phyloP scores from a whole-genome alignment of 768 basidiomycete genomes.

The Mycena indigotica region DNA sequence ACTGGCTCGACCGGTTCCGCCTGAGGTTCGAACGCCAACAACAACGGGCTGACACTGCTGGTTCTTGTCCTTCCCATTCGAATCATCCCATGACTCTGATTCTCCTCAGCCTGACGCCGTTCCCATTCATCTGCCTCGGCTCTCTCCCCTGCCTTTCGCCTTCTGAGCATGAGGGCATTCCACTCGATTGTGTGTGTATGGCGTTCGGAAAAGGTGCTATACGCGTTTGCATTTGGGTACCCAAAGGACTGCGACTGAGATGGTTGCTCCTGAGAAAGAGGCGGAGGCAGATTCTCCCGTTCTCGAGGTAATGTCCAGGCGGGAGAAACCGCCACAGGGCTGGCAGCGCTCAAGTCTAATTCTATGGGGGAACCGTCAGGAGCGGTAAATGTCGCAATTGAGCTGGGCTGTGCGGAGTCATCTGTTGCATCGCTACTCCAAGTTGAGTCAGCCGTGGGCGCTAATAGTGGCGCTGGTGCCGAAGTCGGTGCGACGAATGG shows the following conservation, averaged over 20 bases:
- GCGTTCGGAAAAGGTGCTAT: conserved; percentile 5
- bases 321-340: conserved; percentile 12
- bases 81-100: too few species aligned
- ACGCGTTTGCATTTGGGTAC: background rate
- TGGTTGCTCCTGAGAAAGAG: background rate
- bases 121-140: conserved; percentile 1
- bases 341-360: conserved; percentile 1
- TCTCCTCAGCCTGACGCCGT: background rate
- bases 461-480: background rate
- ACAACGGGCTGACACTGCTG: too few species aligned
- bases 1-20: too few species aligned
- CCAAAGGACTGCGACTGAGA: background rate
- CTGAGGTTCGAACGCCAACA: too few species aligned
- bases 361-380: background rate
- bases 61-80: too few species aligned
- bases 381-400: background rate
- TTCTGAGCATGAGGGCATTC: conserved; percentile 15
- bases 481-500: conserved; percentile 13
- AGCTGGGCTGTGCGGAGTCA: too few species aligned
- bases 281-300: too few species aligned
- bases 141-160: conserved; percentile 15
- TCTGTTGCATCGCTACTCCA: too few species aligned
- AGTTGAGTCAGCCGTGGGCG: too few species aligned
- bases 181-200: conserved; percentile 23
- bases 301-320: conserved; percentile 22